Evolutionary conservation across 1,284 basidiomycete species (phyloP).

Genomic region (Sanghuangporus sanghuang): DNA sequence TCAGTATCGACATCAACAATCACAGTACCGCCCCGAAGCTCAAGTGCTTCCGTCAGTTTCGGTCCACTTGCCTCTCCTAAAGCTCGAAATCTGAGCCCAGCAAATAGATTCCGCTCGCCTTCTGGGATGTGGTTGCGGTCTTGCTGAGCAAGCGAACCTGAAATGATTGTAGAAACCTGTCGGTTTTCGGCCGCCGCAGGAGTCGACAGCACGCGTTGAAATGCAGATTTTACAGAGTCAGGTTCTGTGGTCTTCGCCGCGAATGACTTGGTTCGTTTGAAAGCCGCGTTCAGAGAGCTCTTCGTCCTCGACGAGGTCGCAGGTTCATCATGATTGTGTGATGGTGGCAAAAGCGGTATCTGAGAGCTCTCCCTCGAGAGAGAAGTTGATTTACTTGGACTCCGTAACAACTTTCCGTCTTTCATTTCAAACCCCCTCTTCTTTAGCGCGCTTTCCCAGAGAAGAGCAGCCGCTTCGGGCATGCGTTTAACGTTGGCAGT

Average conservation of each 20-base stretch:
- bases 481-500: conserved; percentile 47
- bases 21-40: conserved; percentile 49
- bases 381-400: conserved; percentile 40
- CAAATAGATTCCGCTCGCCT: conserved; percentile 35
- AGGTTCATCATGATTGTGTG: conserved; percentile 11
- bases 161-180: background rate
- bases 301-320: conserved; percentile 17
- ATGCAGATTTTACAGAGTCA: conserved; percentile 12
- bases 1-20: conserved; percentile 41
- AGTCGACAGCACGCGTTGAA: conserved; percentile 38
- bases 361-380: background rate
- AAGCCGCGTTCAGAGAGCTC: conserved; percentile 13
- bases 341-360: background rate
- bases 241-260: conserved; percentile 20
- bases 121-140: conserved; percentile 4
- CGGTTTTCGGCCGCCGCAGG: conserved; percentile 8
- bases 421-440: conserved; percentile 57
- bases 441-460: conserved; percentile 63
- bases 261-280: conserved; percentile 20
- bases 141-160: background rate
- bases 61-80: conserved; percentile 58
- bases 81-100: conserved; percentile 47
- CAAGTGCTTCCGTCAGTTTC: conserved; percentile 52
- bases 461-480: conserved; percentile 52
- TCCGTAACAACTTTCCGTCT: conserved; percentile 48